Evolutionary conservation across 768 basidiomycete species (phyloP), one percentile per base, ranked within the genome.

Genomic region (Phanerochaete sordida): DNA sequence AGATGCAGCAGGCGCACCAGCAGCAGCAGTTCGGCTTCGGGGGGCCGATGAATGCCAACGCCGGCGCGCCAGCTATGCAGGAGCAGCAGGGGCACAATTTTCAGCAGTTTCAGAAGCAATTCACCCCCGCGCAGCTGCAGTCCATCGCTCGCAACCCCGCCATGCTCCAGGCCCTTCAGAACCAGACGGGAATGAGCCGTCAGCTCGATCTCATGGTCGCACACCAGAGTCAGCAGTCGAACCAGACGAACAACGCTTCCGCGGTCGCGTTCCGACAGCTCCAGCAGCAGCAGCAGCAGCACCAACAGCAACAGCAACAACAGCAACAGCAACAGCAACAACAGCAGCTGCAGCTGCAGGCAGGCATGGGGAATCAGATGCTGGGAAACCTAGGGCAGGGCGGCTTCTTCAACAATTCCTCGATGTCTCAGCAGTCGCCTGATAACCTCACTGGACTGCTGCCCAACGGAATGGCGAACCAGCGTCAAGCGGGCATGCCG

Each of bases 291-390:
- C 63, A 64, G 23, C 57, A 57, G 49, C 59, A 58, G 35, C 44
- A 59, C 13, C 33, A 35, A 33, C 59, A 56, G 49, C 60, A 59
- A 39, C 64, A 60, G n/a, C 62, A 60, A 35, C 39, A 43, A 43
- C 39, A 43, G 19, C 39, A 43, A 16, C 39, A 43, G 39, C 60
- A 57, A 57, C 75, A 79, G 44, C 76, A 76, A 54, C 73, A 58
- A 31, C 59, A 75, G 35, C 77, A 76, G n/a, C 21, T 21, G 43
- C 62, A 62, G 50, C 57, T 45, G 50, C 62, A 75, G 55, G 74
- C 72, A 46, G 67, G 64, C 11, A 59, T 63, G 54, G 44, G 52
- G 31, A 33, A 47, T 28, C 60, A 21, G 43, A 43, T 62, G 56
- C 43, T 26, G n/a, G 28, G 28, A 13, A 51, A 51, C 12, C 27